These are phyloP conservation scores for Cnidoscolus chayamansa DNA, from an alignment of 441 rosid species.

Conservation along the genomic window DNA sequence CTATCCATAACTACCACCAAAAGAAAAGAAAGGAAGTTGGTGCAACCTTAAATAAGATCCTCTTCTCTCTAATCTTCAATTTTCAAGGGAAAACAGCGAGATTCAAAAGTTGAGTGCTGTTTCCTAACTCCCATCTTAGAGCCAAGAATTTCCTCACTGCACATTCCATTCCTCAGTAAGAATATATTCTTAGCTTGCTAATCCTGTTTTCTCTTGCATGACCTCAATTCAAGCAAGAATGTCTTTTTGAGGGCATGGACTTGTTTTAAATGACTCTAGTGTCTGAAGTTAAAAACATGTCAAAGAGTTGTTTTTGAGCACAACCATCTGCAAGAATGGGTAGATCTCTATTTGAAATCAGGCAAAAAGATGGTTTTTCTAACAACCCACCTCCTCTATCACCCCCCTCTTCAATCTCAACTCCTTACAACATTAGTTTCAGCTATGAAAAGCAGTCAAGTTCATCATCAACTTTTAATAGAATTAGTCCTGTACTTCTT, in stretches of 20 bases:
- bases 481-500: conserved; percentile 64
- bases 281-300: conserved; percentile 1
- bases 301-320: conserved; percentile 20
- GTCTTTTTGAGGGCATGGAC: conserved; percentile 17
- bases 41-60: background rate
- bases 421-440: conserved; percentile 26
- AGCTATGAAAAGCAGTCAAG: conserved; percentile 29
- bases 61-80: background rate
- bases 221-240: conserved; percentile 22
- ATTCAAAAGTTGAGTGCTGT: background rate
- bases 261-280: background rate
- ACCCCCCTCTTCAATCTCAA: conserved; percentile 27
- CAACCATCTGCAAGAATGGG: conserved; percentile 33
- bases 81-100: conserved; percentile 3
- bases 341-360: conserved; percentile 25
- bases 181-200: conserved; percentile 28
- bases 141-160: conserved; percentile 14
- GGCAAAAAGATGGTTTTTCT: conserved; percentile 28
- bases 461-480: conserved; percentile 33
- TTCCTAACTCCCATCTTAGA: background rate
- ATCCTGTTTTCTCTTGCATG: conserved; percentile 8
- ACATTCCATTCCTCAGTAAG: conserved; percentile 29
- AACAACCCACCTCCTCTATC: conserved; percentile 32
- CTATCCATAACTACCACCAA: background rate
- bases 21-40: conserved; percentile 7